Evolutionary conservation across 2,329 filamentous ascomycete species (phyloP).

Genomic region (Pleurostoma richardsiae): DNA sequence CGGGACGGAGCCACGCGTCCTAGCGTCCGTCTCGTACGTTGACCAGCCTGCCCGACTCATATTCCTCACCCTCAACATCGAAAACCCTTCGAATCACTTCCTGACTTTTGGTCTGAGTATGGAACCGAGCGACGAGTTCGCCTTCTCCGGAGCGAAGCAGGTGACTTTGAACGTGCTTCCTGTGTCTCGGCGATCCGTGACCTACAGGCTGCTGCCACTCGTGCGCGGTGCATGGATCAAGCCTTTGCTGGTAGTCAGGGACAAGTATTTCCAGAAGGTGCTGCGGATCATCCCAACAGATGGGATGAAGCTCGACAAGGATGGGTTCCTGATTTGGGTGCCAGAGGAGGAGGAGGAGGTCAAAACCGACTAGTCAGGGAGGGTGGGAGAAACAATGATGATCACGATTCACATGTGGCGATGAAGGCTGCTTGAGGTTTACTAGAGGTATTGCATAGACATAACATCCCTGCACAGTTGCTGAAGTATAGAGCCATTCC

Average conservation of each 20-base stretch:
- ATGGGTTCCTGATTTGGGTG: constrained; percentile 60
- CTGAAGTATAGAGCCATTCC: no score
- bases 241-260: constrained; percentile 72
- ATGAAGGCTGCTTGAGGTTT: no score
- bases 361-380: no score
- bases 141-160: constrained; percentile 84
- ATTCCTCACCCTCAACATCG: constrained; percentile 60
- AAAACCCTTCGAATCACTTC: constrained; percentile 93
- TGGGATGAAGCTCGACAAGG: constrained; percentile 61
- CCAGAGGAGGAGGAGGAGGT: constrained; percentile 31
- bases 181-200: constrained; percentile 67
- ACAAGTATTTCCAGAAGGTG: constrained; percentile 91
- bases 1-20: constrained; percentile 79
- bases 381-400: no score
- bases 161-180: constrained; percentile 77
- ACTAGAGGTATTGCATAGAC: no score
- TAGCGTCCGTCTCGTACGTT: constrained; percentile 52
- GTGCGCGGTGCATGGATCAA: constrained; percentile 61
- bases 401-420: no score
- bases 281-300: constrained; percentile 75
- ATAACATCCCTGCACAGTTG: no score
- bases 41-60: constrained; percentile 27
- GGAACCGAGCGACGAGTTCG: constrained; percentile 90
- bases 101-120: constrained; percentile 88
- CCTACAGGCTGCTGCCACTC: constrained; percentile 70